phyloP scores from a whole-genome alignment of 306 rosid species.

The Astragalus membranaceus region DNA sequence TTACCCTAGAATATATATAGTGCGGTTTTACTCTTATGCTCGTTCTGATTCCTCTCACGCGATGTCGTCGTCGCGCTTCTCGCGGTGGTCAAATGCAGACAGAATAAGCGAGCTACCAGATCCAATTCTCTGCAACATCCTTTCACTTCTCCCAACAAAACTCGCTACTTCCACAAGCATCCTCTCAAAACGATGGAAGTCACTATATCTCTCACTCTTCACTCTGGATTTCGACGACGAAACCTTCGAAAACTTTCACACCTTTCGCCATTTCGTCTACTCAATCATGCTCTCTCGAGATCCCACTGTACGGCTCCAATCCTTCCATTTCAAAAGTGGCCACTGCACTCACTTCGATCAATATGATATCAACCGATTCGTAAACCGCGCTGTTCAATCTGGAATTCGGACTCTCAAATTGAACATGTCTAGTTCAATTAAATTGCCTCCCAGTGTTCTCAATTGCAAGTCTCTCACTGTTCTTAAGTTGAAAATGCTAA shows the following conservation, averaged over 20 bases:
- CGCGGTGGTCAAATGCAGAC: neutral
- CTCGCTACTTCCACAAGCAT: conserved; percentile 5
- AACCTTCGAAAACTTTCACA: too few species aligned
- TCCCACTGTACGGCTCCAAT: neutral
- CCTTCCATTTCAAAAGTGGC: neutral
- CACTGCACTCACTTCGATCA: neutral
- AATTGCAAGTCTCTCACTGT: neutral
- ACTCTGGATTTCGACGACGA: neutral
- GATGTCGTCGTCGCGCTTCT: neutral
- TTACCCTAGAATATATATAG: too few species aligned
- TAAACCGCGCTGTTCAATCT: neutral
- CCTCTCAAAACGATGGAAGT: conserved; percentile 21
- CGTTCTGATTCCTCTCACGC: too few species aligned
- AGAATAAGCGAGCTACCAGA: conserved; percentile 5
- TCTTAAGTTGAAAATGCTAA: neutral
- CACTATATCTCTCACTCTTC: conserved; percentile 8
- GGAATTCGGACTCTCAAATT: neutral
- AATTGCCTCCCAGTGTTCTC: neutral
- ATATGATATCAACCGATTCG: neutral
- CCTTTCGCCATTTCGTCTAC: neutral
- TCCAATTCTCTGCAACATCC: neutral
- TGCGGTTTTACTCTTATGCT: too few species aligned
- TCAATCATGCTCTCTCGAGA: neutral
- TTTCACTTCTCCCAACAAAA: neutral
- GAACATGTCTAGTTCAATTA: neutral